Base-by-base conservation (phyloP, 768 basidiomycete genomes). In the Pisolithus tinctorius region DNA sequence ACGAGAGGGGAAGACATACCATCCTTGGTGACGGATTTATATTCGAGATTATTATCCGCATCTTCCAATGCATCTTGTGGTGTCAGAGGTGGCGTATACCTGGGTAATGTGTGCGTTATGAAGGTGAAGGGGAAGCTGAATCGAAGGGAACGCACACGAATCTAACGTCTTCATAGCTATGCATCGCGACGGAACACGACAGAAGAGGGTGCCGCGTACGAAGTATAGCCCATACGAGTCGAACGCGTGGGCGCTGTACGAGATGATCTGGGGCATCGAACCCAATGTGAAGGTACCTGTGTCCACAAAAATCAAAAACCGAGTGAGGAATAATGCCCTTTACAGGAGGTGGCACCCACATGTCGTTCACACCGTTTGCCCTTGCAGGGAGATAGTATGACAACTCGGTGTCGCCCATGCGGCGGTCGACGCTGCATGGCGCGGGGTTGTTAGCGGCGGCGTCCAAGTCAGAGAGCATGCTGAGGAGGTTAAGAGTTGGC, bases 331-430 rank as follows among this genome's bases (percentile, higher is more conserved):
- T 14, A 20, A 20, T 20, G 20, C 20, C 11, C 30, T n/a, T 5
- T 5, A 16, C n/a, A 30, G 34, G 29, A 30, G 42, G 56, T 26
- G 34, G 63, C 80, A 54, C 50, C 5, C 59, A 89, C 90, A 93
- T 92, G 63, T 93, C 90, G 58, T 93, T 93, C 31, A 92, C 89
- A 4, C 87, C 87, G 48, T 73, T 79, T 42, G 82, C 83, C n/a
- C 90, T 75, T 3, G 83, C 82, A 3, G 87, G 89, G 9, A 92
- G 74, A 63, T 79, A 92, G 67, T 91, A 93, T 1, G 86, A 88
- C 7, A 77, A 65, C 67, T 93, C 89, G 23, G 81, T 88, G 51
- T 88, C 81, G 4, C 88, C 87, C 45, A 93, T 69, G 50, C 62
- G 72, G 25, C 86, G 77, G 61, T 84, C 77, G 49, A 51, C 43